Base-by-base conservation (phyloP, 345 rosid species). In the Noccaea bulbosa region DNA sequence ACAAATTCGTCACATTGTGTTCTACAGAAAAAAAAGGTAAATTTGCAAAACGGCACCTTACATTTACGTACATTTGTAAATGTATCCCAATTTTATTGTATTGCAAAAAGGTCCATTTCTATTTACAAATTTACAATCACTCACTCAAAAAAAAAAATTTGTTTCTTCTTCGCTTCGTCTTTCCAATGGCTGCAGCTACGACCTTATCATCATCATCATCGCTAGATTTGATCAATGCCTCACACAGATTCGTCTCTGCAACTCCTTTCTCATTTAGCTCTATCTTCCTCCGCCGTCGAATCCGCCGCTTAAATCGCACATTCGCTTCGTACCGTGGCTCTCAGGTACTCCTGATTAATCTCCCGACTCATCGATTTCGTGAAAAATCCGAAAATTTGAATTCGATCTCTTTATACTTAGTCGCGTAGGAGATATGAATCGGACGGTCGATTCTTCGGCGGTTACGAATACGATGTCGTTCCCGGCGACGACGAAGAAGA, bases 401-500 rank as follows among this genome's bases (percentile, higher is more conserved):
- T 14, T 35, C 40, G 35, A 5, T 70, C 5, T 61, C 20, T 17
- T 62, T 5, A 20, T 43, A 69, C 39, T 43, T 82, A 85, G 84
- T 58, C 79, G 56, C 83, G 82, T 60, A 89, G 81, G 9, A 1
- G 77, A 4, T 81, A 77, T 43, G 85, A 70, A 34, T 32, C 76
- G 22, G 81, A 80, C 33, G 87, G 78, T 10, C 54, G 68, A 14
- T 85, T 85, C 78, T 83, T 83, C 53, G 79, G 72, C 8, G 83
- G 73, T 1, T 49, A 72, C 60, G 70, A 61, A 15, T 65, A 57
- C 62, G 77, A 72, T 7, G 70, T 41, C 2, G 61, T 60, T 60
- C 44, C 24, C 2, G 85, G 60, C 7, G 89, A 84, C 3, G 85
- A 79, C 2, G 86, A 82, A 35, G 84, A 79, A 6, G 84, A 82